Percentiles rank a stretch among this genome's conserved stretches.
phyloP scores from a whole-genome alignment of 2,329 filamentous ascomycete genomes.

The Basipetospora chlamydospora region DNA sequence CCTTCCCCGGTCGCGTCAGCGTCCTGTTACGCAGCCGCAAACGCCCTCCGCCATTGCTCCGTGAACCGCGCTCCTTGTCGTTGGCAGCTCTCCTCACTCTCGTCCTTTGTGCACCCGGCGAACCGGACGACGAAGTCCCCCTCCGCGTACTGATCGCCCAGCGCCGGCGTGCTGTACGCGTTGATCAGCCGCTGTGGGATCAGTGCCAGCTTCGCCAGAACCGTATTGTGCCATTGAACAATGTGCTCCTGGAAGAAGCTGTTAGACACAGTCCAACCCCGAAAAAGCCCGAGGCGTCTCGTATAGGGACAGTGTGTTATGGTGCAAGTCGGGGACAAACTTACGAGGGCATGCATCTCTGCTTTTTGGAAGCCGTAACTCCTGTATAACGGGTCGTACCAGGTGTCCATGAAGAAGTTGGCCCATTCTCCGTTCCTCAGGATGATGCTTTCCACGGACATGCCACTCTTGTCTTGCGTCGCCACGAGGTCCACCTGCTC shows the following conservation, averaged over 20 bases:
- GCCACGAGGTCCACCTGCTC: slow-evolving; percentile 69
- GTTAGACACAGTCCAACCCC: too few species aligned
- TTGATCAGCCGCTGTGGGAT: slow-evolving; percentile 79
- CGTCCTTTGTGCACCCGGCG: slow-evolving; percentile 49
- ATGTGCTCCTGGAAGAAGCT: slow-evolving; percentile 57
- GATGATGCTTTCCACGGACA: slow-evolving; percentile 65
- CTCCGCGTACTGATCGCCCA: slow-evolving; percentile 56
- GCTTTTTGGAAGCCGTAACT: slow-evolving; percentile 95
- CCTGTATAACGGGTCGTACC: slow-evolving; percentile 90
- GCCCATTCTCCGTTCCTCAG: slow-evolving; percentile 79
- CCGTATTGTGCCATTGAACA: slow-evolving; percentile 92
- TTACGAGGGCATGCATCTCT: slow-evolving; percentile 76
- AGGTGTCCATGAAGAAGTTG: slow-evolving; percentile 82
- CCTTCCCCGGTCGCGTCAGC: too few species aligned
- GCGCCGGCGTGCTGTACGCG: slow-evolving; percentile 47
- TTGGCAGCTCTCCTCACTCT: slow-evolving; percentile 48
- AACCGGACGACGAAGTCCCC: slow-evolving; percentile 79
- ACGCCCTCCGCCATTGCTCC: slow-evolving; percentile 2
- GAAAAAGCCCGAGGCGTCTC: background rate
- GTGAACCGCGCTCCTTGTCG: slow-evolving; percentile 1
- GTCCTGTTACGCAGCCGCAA: slow-evolving; percentile 1
- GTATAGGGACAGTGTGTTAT: background rate
- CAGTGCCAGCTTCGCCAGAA: slow-evolving; percentile 76
- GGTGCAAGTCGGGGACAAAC: too few species aligned
- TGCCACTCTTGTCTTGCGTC: slow-evolving; percentile 69